These are phyloP conservation scores for Polygonum aviculare DNA, from an alignment of 148 eudicot genomes.

Conservation along the genomic window DNA sequence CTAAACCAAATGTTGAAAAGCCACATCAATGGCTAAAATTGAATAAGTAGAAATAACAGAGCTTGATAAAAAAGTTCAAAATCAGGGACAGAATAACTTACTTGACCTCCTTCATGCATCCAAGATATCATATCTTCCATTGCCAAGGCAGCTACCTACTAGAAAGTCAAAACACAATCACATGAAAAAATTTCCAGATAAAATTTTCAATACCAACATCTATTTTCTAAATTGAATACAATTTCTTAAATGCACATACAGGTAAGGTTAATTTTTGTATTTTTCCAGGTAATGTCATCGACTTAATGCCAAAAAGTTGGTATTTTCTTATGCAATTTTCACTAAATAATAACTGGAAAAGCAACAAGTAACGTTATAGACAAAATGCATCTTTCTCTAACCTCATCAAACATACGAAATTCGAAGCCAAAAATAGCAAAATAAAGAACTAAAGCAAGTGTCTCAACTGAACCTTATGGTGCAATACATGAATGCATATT, in stretches of 20 bases:
- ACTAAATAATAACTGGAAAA: background rate
- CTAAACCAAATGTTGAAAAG: slow-evolving; percentile 24
- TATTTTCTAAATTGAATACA: background rate
- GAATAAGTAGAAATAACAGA: slow-evolving; percentile 3
- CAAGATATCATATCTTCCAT: slow-evolving; percentile 99
- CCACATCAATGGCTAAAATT: slow-evolving; percentile 5
- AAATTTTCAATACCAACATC: background rate
- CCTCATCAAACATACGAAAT: background rate
- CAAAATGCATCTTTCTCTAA: background rate
- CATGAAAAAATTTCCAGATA: background rate
- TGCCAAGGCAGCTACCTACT: slow-evolving; percentile 97
- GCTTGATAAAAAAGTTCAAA: slow-evolving; percentile 6
- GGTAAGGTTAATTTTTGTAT: background rate
- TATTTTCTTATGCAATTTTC: background rate
- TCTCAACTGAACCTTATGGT: background rate
- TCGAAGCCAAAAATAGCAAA: background rate
- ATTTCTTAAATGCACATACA: background rate
- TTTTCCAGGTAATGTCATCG: background rate
- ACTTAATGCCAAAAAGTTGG: background rate
- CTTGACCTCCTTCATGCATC: slow-evolving; percentile 99
- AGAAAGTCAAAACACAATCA: slow-evolving; percentile 19
- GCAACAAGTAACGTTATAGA: background rate
- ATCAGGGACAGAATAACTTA: slow-evolving; percentile 27
- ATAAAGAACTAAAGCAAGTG: background rate
- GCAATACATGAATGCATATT: background rate